Conservation (phyloP, 2,329 filamentous ascomycete genomes). For the Stachybotrys chlorohalonatus region DNA sequence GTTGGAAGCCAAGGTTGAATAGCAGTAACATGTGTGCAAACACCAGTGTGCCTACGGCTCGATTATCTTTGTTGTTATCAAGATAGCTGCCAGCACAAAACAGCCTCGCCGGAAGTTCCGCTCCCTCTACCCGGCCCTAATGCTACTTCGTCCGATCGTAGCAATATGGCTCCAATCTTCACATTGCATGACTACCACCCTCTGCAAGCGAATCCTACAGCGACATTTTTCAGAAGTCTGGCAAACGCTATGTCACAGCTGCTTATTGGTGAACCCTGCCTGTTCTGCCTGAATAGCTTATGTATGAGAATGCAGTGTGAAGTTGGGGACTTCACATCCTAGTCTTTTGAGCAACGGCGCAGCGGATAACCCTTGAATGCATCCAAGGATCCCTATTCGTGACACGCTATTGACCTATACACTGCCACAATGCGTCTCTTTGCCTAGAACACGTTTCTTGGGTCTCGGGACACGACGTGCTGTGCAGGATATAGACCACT, state of each 20-base stretch:
- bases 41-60: slow-evolving; percentile 37
- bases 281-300: too few relatives aligned
- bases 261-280: too few relatives aligned
- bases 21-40: not conserved
- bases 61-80: slow-evolving; percentile 44
- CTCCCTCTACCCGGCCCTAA: not conserved
- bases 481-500: slow-evolving; percentile 23
- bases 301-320: too few relatives aligned
- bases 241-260: slow-evolving; percentile 42
- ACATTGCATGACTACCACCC: slow-evolving; percentile 18
- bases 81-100: slow-evolving; percentile 11
- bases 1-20: not conserved
- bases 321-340: too few relatives aligned
- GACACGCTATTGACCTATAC: slow-evolving; percentile 42
- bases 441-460: slow-evolving; percentile 40
- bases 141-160: not conserved
- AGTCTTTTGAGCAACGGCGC: too few relatives aligned
- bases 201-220: slow-evolving; percentile 46
- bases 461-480: slow-evolving; percentile 12
- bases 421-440: slow-evolving; percentile 46
- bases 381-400: too few relatives aligned
- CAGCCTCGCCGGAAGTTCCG: not conserved
- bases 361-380: too few relatives aligned
- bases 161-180: slow-evolving; percentile 2
- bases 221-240: slow-evolving; percentile 44